Evolutionary conservation across 768 basidiomycete species (phyloP).

Genomic region (Agaricus blazei): DNA sequence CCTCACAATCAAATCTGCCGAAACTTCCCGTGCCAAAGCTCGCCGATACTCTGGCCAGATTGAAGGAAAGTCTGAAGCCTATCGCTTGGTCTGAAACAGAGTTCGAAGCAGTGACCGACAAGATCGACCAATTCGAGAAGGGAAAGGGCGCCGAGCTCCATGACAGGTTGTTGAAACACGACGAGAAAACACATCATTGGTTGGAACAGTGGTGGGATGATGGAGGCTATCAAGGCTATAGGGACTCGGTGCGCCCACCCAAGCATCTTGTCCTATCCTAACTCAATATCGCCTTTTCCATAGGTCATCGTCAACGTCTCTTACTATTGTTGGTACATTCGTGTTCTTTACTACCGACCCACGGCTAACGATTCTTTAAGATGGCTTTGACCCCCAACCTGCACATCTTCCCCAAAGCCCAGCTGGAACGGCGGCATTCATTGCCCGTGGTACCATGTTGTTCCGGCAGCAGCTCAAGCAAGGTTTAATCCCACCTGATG

Average conservation of each 20-base stretch:
- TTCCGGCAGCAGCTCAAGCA: constrained; percentile 67
- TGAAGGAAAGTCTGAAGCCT: constrained; percentile 69
- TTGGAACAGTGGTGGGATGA: constrained; percentile 96
- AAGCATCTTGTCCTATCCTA: background rate
- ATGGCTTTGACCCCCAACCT: constrained; percentile 71
- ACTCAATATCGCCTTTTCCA: background rate
- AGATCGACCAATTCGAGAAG: constrained; percentile 63
- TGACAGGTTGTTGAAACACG: constrained; percentile 49
- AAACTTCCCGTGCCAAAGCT: constrained; percentile 75
- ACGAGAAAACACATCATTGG: constrained; percentile 66
- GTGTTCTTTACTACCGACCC: background rate
- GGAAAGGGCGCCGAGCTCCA: constrained; percentile 57
- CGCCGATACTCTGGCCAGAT: constrained; percentile 53
- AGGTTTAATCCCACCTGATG: constrained; percentile 62
- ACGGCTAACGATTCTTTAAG: constrained; percentile 30
- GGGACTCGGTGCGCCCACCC: constrained; percentile 62
- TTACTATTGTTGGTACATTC: constrained; percentile 73
- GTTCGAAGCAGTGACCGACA: constrained; percentile 44
- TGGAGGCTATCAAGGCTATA: constrained; percentile 72
- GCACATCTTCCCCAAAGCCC: constrained; percentile 51
- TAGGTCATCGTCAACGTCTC: constrained; percentile 86
- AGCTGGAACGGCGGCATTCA: constrained; percentile 62
- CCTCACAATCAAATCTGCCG: constrained; percentile 57
- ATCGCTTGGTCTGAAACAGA: constrained; percentile 64
- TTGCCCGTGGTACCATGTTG: constrained; percentile 67